phyloP scores from a whole-genome alignment of 1,284 basidiomycete genomes.

The Athelia sp. region DNA sequence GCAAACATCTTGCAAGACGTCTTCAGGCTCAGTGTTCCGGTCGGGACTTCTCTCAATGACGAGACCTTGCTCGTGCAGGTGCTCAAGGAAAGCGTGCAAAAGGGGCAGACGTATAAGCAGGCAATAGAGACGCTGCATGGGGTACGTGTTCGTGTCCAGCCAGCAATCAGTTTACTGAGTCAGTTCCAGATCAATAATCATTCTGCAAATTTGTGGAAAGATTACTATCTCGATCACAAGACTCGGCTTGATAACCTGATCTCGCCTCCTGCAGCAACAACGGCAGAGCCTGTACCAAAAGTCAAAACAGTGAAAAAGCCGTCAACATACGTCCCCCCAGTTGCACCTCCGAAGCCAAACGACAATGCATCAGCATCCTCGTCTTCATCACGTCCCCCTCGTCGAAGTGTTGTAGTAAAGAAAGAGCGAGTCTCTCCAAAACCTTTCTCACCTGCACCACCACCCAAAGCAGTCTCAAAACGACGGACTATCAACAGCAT shows the following conservation, averaged over 20 bases:
- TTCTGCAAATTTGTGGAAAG: constrained; percentile 54
- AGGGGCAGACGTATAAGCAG: constrained; percentile 33
- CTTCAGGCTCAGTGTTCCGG: constrained; percentile 46
- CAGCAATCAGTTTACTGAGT: neutral
- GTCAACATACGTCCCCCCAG: constrained; percentile 19
- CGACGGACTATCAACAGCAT: constrained; percentile 52
- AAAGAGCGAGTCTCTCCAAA: neutral
- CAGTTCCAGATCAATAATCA: constrained; percentile 37
- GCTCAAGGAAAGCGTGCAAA: constrained; percentile 25
- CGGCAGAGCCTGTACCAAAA: too few species aligned
- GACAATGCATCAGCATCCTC: constrained; percentile 10
- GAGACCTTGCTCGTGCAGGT: constrained; percentile 49
- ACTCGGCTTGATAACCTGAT: constrained; percentile 50
- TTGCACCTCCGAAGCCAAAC: constrained; percentile 22
- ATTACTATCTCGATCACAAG: constrained; percentile 67
- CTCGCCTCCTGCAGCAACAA: constrained; percentile 9
- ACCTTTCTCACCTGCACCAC: neutral
- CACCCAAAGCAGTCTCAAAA: constrained; percentile 9
- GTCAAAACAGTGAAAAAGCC: constrained; percentile 46
- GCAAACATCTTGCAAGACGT: constrained; percentile 38
- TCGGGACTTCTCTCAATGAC: constrained; percentile 42
- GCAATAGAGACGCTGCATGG: constrained; percentile 38
- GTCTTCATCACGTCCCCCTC: constrained; percentile 13
- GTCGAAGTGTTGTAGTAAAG: constrained; percentile 9
- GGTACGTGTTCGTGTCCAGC: constrained; percentile 20